phyloP scores from a whole-genome alignment of 352 stramenopile species.

The Blastocystis hominis region DNA sequence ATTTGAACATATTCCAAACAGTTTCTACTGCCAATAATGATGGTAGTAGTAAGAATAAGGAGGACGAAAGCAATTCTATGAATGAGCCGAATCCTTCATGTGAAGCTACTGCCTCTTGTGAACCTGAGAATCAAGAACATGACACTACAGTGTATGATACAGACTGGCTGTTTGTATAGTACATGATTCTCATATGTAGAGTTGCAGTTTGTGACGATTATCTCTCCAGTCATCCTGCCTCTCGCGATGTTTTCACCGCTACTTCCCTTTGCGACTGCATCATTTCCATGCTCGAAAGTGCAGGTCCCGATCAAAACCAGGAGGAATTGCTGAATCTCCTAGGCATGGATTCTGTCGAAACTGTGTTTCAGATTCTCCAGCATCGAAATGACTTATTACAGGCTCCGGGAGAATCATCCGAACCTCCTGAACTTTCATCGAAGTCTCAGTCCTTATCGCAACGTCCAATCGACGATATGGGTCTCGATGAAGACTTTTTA shows the following conservation, averaged over 20 bases:
- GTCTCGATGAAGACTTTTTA: background rate
- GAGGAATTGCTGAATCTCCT: conserved; percentile 52
- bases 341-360: conserved; percentile 16
- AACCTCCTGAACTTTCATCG: background rate
- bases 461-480: conserved; percentile 11
- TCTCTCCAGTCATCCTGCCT: background rate
- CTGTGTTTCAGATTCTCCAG: conserved; percentile 22
- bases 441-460: background rate
- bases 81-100: background rate
- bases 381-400: conserved; percentile 33
- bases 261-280: conserved; percentile 23
- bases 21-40: background rate
- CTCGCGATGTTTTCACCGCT: conserved; percentile 23
- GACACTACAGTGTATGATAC: conserved; percentile 7
- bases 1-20: background rate
- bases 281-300: conserved; percentile 39
- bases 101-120: background rate
- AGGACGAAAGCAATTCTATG: background rate
- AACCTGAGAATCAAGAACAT: background rate
- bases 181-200: background rate
- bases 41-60: background rate
- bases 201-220: conserved; percentile 36
- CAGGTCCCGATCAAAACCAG: conserved; percentile 26
- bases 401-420: background rate
- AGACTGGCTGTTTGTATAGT: conserved; percentile 22